Percentiles rank a stretch among this genome's conserved stretches.
Evolutionary conservation across 1,284 basidiomycete species (phyloP).

Genomic region (Apiotrichum veenhuisii): DNA sequence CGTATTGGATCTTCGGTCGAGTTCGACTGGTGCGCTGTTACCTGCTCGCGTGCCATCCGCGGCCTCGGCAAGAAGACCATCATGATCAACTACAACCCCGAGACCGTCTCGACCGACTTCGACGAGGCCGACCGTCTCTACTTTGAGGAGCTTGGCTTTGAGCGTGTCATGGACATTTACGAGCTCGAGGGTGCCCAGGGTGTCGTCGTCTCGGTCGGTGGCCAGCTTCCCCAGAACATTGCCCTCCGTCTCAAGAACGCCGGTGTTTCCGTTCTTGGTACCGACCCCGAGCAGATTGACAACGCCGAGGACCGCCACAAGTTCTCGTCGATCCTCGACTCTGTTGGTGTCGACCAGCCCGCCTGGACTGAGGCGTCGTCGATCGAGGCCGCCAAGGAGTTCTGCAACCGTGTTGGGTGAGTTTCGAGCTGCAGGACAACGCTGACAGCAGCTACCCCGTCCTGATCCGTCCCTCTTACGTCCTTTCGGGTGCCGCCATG

Average conservation of each 20-base stretch:
- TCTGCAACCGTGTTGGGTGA: constrained; percentile 72
- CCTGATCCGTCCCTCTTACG: constrained; percentile 93
- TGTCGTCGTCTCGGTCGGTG: constrained; percentile 94
- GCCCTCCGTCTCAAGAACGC: constrained; percentile 88
- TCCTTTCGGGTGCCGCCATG: constrained; percentile 98
- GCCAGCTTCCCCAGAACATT: constrained; percentile 98
- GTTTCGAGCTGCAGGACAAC: neutral
- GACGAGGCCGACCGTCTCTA: constrained; percentile 98
- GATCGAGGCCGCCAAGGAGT: constrained; percentile 85
- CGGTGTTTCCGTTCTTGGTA: constrained; percentile 91
- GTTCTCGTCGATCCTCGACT: constrained; percentile 94
- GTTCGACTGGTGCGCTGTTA: constrained; percentile 99
- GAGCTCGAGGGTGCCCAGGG: constrained; percentile 90
- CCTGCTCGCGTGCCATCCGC: constrained; percentile 86
- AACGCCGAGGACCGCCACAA: constrained; percentile 98
- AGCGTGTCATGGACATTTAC: constrained; percentile 99
- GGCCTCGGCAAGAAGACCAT: constrained; percentile 91
- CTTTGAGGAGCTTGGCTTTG: constrained; percentile 97
- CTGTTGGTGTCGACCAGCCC: constrained; percentile 93
- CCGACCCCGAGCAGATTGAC: constrained; percentile 92
- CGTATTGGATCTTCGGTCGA: constrained; percentile 97
- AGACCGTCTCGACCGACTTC: constrained; percentile 98
- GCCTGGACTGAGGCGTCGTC: constrained; percentile 91
- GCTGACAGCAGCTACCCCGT: constrained; percentile 64
- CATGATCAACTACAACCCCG: constrained; percentile 99